Percentiles rank a stretch among this genome's conserved stretches.
Conservation (phyloP, 805 yeast species). For the Candida arabinofermentans region DNA sequence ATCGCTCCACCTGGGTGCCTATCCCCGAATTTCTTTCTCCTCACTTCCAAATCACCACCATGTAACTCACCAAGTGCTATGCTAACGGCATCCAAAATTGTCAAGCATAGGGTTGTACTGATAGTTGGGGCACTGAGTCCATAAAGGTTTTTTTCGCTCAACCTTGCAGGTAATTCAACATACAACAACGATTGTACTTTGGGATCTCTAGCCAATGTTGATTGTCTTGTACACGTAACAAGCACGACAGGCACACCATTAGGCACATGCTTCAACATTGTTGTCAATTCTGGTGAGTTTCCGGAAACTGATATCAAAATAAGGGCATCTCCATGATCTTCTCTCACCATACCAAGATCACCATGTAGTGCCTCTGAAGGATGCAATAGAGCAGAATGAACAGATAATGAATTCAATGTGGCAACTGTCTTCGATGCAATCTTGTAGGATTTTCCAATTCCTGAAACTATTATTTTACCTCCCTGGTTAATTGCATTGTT, state of each 20-base stretch:
- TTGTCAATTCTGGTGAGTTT: conserved; percentile 69
- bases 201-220: conserved; percentile 48
- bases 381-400: conserved; percentile 64
- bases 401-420: conserved; percentile 74
- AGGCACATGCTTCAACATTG: conserved; percentile 56
- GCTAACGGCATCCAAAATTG: conserved; percentile 74
- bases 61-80: conserved; percentile 69
- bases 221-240: conserved; percentile 58
- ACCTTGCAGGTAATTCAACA: conserved; percentile 56
- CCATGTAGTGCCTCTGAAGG: conserved; percentile 91
- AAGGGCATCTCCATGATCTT: conserved; percentile 50
- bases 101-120: conserved; percentile 71
- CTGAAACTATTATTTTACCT: conserved; percentile 73
- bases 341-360: conserved; percentile 69
- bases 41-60: conserved; percentile 47
- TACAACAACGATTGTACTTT: conserved; percentile 50
- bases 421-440: conserved; percentile 78
- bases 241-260: conserved; percentile 49
- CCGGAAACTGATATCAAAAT: conserved; percentile 78
- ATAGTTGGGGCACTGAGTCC: conserved; percentile 89
- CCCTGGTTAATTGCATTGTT: conserved; percentile 40
- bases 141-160: conserved; percentile 59
- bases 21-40: conserved; percentile 57
- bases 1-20: conserved; percentile 93
- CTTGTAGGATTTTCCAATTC: conserved; percentile 82